Conservation (phyloP, 148 eudicot genomes). For the Cornus kousa region DNA sequence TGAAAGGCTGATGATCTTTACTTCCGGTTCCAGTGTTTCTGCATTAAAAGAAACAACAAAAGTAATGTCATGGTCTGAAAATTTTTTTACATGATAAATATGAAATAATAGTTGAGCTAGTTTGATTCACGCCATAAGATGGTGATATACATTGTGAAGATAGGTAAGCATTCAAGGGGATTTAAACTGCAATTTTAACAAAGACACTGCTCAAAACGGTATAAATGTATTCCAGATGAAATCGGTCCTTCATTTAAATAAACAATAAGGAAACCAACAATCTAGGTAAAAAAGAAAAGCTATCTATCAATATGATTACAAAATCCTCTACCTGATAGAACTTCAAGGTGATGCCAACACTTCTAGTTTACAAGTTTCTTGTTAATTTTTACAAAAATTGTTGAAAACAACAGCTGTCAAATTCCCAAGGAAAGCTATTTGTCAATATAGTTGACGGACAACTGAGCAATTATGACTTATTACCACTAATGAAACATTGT, state of each 20-base stretch:
- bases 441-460: not conserved
- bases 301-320: too few relatives aligned
- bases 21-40: conserved; percentile 54
- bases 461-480: not conserved
- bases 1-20: conserved; percentile 48
- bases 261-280: not conserved
- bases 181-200: not conserved
- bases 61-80: not conserved
- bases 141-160: not conserved
- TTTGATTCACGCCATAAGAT: not conserved
- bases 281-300: not conserved
- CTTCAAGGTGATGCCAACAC: not conserved
- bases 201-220: not conserved
- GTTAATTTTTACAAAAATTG: too few relatives aligned
- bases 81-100: not conserved
- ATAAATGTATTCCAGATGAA: not conserved
- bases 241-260: not conserved
- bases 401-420: not conserved
- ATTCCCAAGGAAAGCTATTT: not conserved
- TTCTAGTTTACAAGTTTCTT: not conserved
- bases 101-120: not conserved
- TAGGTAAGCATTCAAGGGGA: not conserved
- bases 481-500: not conserved
- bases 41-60: conserved; percentile 14
- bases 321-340: not conserved